phyloP scores from a whole-genome alignment of 1,284 basidiomycete genomes.

The Pyrrhoderma lamaoense region DNA sequence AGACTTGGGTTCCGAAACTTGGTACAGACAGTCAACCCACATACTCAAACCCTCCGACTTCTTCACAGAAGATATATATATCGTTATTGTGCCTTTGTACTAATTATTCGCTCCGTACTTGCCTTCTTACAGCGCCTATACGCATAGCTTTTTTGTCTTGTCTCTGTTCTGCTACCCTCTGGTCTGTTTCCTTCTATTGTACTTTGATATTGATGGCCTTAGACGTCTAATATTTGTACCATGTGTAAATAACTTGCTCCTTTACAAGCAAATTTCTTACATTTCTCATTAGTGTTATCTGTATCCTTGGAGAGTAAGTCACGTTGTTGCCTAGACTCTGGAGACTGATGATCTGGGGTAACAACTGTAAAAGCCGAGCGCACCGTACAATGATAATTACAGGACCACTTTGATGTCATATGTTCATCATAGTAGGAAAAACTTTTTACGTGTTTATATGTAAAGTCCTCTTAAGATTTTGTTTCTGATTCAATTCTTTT shows the following conservation, averaged over 20 bases:
- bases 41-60: not conserved
- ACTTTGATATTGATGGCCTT: slow-evolving; percentile 11
- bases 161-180: slow-evolving; percentile 1
- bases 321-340: not conserved
- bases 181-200: slow-evolving; percentile 13
- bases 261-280: not conserved
- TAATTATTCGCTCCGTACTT: slow-evolving; percentile 2
- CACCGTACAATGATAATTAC: too few species aligned
- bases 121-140: not conserved
- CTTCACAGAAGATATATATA: slow-evolving; percentile 2
- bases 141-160: not conserved
- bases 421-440: too few species aligned
- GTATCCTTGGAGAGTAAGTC: too few species aligned
- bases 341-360: slow-evolving; percentile 4
- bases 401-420: too few species aligned
- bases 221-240: slow-evolving; percentile 16
- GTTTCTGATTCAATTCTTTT: too few species aligned
- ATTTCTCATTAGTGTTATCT: too few species aligned
- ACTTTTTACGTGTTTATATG: too few species aligned
- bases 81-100: not conserved
- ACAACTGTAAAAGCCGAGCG: not conserved
- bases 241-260: slow-evolving; percentile 1
- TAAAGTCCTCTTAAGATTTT: not conserved
- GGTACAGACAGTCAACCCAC: not conserved
- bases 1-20: not conserved